Evolutionary conservation across 2,329 filamentous ascomycete species (phyloP).

Genomic region (Paraphoma sp.): DNA sequence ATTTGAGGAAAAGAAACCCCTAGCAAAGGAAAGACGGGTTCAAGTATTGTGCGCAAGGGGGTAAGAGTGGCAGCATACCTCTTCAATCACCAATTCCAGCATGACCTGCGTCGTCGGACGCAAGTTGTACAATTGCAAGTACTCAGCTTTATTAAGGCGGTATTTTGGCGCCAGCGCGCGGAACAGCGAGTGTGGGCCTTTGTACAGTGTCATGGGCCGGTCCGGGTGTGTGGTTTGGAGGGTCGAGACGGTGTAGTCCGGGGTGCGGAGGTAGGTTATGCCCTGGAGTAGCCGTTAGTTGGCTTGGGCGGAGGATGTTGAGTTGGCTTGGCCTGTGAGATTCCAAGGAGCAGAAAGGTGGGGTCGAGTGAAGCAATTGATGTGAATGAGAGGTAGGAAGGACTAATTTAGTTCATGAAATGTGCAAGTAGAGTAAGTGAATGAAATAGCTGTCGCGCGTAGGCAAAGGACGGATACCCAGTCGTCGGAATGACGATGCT

Average conservation of each 20-base stretch:
- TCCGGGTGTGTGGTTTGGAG: constrained; percentile 23
- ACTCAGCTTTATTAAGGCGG: constrained; percentile 46
- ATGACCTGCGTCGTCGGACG: constrained; percentile 37
- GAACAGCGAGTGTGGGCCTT: constrained; percentile 39
- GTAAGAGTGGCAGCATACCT: constrained; percentile 25
- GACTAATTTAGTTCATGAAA: no score
- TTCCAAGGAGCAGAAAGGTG: no score
- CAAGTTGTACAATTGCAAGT: constrained; percentile 47
- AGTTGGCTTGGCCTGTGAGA: not conserved
- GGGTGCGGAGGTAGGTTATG: constrained; percentile 55
- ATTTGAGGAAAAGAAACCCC: no score
- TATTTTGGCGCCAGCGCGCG: constrained; percentile 38
- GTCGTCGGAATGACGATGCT: no score
- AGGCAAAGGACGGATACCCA: no score
- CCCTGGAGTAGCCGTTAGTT: constrained; percentile 38
- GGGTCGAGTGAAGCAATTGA: no score
- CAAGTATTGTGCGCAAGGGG: no score
- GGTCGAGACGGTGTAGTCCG: constrained; percentile 26
- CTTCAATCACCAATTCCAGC: constrained; percentile 45
- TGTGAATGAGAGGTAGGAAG: no score
- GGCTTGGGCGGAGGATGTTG: not conserved
- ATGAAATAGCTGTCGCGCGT: no score
- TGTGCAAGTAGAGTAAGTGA: not conserved
- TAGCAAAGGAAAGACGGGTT: no score
- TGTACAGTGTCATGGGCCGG: constrained; percentile 44